Base-by-base conservation (phyloP, 331 rosid genomes). In the Malus hybrid region DNA sequence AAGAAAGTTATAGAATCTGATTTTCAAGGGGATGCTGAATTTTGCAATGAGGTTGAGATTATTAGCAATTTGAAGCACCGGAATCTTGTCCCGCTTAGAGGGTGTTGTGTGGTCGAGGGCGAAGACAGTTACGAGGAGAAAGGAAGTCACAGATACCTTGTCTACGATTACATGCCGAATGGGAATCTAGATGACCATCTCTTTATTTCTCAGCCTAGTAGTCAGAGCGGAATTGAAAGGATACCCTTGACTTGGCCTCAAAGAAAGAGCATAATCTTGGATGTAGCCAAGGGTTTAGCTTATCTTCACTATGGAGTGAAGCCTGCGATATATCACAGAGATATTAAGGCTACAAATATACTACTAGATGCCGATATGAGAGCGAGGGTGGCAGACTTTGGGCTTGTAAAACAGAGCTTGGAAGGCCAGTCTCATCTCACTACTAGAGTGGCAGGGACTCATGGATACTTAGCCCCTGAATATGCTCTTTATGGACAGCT, bases 401-500 rank as follows among this genome's bases (percentile, higher is more conserved):
- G 99, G 69, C 92, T 94, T 10, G 99, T 89, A 10, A 94, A 79
- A 71, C 90, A 88, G 71, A 88, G 67, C 81, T 81, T 80, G 86
- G 93, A 89, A 79, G 94, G 91, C 50, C 90, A 73, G 80, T 90
- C 99, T 75, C 88, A 88, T 80, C 83, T 90, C 67, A 91, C 91
- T 36, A 94, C 96, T 10, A 84, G 90, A 80, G 90, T 91, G 61
- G 97, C 95, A 7, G 98, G 98, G 75, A 91, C 98, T 69, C 98
- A 86, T 5, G 99, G 99, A 59, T 94, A 94, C 84, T 69, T 92
- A 15, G 96, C 97, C 69, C 97, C 99, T 0, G 99, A 92, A 73
- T 92, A 94, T 54, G 99, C 99, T 5, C 90, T 90, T 16, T 94
- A 94, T 34, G 99, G 99, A 59, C 99, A 94, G 72, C 77, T 92